A percentile compares a stretch with the other conserved stretches of the same genome.
Conservation (phyloP, 192 early-diverging fungal species). For the Geosiphon pyriformis region DNA sequence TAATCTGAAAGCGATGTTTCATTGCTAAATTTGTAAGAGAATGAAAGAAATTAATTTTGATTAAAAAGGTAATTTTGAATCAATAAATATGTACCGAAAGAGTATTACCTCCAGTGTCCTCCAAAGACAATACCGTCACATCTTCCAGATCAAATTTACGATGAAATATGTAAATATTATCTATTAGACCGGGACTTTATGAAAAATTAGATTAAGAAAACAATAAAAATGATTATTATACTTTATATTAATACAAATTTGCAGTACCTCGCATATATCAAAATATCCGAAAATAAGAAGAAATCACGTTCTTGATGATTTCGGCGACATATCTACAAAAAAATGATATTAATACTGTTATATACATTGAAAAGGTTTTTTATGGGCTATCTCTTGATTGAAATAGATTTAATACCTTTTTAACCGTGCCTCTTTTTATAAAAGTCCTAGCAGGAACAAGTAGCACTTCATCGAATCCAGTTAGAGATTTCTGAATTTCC, state of each 20-base stretch:
- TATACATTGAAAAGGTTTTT: too few species aligned
- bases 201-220: background rate
- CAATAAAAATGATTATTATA: background rate
- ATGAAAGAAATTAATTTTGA: slow-evolving; percentile 33
- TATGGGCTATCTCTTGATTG: too few species aligned
- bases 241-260: background rate
- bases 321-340: slow-evolving; percentile 55
- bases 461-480: slow-evolving; percentile 62
- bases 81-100: background rate
- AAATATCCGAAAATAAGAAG: slow-evolving; percentile 73
- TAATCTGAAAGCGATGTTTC: slow-evolving; percentile 69
- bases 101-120: background rate
- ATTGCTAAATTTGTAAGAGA: slow-evolving; percentile 49
- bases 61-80: background rate
- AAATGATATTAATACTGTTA: background rate
- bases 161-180: slow-evolving; percentile 61
- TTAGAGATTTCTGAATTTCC: slow-evolving; percentile 59
- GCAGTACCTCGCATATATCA: slow-evolving; percentile 56
- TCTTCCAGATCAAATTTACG: slow-evolving; percentile 66
- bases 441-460: slow-evolving; percentile 65
- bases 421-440: slow-evolving; percentile 57
- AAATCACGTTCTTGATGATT: slow-evolving; percentile 66
- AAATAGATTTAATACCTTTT: slow-evolving; percentile 54
- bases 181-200: slow-evolving; percentile 31
- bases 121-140: slow-evolving; percentile 30